Evolutionary conservation across 371 early-diverging fungal species (phyloP), one percentile per base, ranked within the genome.

Genomic region (Mucor indicus): DNA sequence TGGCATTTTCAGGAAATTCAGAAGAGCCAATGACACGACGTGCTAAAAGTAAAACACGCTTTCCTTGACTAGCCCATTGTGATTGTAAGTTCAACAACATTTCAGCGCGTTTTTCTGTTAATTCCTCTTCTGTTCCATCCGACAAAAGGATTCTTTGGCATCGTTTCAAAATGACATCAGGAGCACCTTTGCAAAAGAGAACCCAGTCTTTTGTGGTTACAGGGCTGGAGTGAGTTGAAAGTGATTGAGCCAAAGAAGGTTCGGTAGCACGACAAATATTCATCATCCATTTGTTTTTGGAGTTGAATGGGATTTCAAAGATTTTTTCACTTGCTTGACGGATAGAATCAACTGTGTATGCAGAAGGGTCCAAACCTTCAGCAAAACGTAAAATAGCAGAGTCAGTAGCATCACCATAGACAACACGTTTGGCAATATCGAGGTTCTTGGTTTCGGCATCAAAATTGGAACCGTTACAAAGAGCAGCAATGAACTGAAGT

Each of bases 351-450:
- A 60, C 57, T 15, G 62, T 65, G 11, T 40, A 38, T 9, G 33
- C 31, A 6, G 39, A 30, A n/a, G 62, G 57, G n/a, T 61, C 53
- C 40, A 69, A 39, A 20, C 48, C 41, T 32, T 67, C 67, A 20
- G 78, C 77, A 53, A 84, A 87, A 2, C 79, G 69, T 12, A 90
- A 69, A 4, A 91, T 62, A 12, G 88, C 91, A 46, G 76, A 70
- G 64, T 92, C 91, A 19, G 91, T 91, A 23, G 88, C 79, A 62
- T 91, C 89, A 37, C 91, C 89, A 44, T 69, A 60, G 22, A 83
- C 65, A 4, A 44, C 66, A 35, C 89, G 79, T 24, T 83, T 72
- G n/a, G 64, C 37, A 3, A 79, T 39, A 13, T 85, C 74, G 27
- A 73, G 21, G 5, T 64, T 44, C n/a, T 61, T 46, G 6, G 71